Evolutionary conservation across 2,329 filamentous ascomycete species (phyloP), one percentile per base, ranked within the genome.

Genomic region (Tolypocladium endophyticum): DNA sequence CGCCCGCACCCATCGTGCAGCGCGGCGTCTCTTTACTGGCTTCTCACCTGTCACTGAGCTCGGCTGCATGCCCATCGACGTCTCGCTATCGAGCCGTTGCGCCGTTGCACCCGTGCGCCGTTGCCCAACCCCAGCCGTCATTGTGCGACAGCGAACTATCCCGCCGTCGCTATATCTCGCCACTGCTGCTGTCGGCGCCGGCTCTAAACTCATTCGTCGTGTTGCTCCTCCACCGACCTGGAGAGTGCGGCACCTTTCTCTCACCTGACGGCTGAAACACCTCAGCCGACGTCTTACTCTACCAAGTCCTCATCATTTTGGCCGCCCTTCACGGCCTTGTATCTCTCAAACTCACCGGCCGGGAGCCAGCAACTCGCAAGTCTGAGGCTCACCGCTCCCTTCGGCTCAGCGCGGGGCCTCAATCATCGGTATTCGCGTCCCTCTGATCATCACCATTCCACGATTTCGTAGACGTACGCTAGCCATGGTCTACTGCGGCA

Each of bases 401-500:
- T 18, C 18, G 20, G 30, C 20, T n/a, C 47, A 33, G 6, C 38
- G 35, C 25, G 23, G 36, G 4, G 6, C 18, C 18, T 25, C 14
- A 20, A 20, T 35, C 39, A 20, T 35, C 4, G 5, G 14, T 4
- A 14, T 1, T 47, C n/a, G 4, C 25, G 25, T 14, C 36, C 20
- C 12, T 28, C 43, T 50, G 16, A n/a, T 28, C 18, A n/a, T 20
- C 50, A 14, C 28, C 50, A 4, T 2, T 23, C 53, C 23, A 20
- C 33, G n/a, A 18, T 23, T 55, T 23, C 18, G n/a, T 38, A 2
- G 11, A 47, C n/a, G n/a, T 23, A 7, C 35, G 18, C 52, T 60
- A 71, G 74, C 61, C 64, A 87, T 87, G 84, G 84, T 86, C 16
- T 87, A 86, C 66, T 85, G 82, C 62, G 85, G 85, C 50, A 86